A percentile compares a stretch with the other conserved stretches of the same genome.
These are phyloP conservation scores for Quercus lobata DNA, from an alignment of 331 rosid genomes.

Conservation along the genomic window DNA sequence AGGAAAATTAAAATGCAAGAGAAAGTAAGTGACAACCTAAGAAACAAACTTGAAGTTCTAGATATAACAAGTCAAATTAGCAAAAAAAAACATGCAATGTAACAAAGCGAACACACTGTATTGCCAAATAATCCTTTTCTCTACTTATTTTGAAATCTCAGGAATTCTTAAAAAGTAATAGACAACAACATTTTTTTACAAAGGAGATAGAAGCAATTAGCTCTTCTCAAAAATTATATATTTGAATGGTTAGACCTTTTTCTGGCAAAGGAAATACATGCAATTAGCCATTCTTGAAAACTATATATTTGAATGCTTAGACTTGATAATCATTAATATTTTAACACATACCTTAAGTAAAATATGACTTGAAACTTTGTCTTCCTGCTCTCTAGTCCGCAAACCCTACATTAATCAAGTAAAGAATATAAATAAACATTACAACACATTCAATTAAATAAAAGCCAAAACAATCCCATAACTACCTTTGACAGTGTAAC, in stretches of 20 bases:
- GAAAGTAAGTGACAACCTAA: background rate
- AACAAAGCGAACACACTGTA: background rate
- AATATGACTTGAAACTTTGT: slow-evolving; percentile 61
- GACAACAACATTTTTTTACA: background rate
- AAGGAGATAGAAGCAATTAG: slow-evolving; percentile 1
- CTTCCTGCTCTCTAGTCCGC: slow-evolving; percentile 91
- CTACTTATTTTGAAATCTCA: slow-evolving; percentile 15
- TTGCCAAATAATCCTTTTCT: slow-evolving; percentile 17
- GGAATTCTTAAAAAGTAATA: slow-evolving; percentile 5
- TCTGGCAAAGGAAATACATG: background rate
- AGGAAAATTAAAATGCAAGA: slow-evolving; percentile 9
- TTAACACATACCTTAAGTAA: slow-evolving; percentile 62
- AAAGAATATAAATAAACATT: background rate
- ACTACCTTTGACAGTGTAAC: slow-evolving; percentile 77
- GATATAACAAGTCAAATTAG: background rate
- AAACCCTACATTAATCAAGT: slow-evolving; percentile 49
- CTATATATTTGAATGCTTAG: background rate
- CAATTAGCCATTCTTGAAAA: slow-evolving; percentile 10
- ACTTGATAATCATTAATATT: slow-evolving; percentile 16
- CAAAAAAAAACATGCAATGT: no score
- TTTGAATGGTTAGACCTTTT: background rate
- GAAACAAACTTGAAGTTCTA: slow-evolving; percentile 17
- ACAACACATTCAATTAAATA: slow-evolving; percentile 7
- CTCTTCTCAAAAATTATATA: background rate
- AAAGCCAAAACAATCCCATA: background rate